Evolutionary conservation across 164 flowering plant genomes (phyloP), one percentile per base, ranked within the genome.

Genomic region (Nymphaea thermarum): DNA sequence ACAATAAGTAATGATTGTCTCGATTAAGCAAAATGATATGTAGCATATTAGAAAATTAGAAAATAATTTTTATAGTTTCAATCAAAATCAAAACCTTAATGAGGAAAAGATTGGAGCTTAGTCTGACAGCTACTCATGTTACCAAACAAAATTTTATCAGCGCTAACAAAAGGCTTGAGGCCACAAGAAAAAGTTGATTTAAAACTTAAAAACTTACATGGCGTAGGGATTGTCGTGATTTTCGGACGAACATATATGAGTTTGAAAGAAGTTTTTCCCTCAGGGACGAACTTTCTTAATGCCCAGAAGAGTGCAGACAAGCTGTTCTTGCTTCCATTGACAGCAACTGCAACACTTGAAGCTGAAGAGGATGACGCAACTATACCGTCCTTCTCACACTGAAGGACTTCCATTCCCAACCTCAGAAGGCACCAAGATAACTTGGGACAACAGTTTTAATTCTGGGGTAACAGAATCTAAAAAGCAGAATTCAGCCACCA

Each of bases 301-400:
- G 98, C 95, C 98, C 98, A 93, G 43, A 63, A 70, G 63, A 93
- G 72, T 3, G 88, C 75, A 70, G 75, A 71, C 69, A 82, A 81
- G 83, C 88, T 83, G 66, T 76, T 87, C 65, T 63, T 79, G 44
- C 77, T 82, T 55, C 89, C 91, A 72, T 73, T 82, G 60, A 88
- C 76, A 65, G 95, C 93, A 65, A 90, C 65, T 3, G 77, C 88
- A 43, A 87, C 85, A 5, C 72, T 79, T 16, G 67, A 67, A 73
- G 78, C 60, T 14, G 73, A 64, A 4, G 74, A 66, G 10, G 68
- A 64, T 70, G 70, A 64, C 12, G 43, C 68, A n/a, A 61, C 6
- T 67, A 65, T 62, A 45, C 69, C 64, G 15, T 70, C 76, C 68
- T 70, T 77, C 15, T n/a, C 75, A 47, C 12, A 25, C 67, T 76